A percentile compares a stretch with the other conserved stretches of the same genome.
Evolutionary conservation across 306 rosid genomes (phyloP).

Genomic region (Sicyos edulis): DNA sequence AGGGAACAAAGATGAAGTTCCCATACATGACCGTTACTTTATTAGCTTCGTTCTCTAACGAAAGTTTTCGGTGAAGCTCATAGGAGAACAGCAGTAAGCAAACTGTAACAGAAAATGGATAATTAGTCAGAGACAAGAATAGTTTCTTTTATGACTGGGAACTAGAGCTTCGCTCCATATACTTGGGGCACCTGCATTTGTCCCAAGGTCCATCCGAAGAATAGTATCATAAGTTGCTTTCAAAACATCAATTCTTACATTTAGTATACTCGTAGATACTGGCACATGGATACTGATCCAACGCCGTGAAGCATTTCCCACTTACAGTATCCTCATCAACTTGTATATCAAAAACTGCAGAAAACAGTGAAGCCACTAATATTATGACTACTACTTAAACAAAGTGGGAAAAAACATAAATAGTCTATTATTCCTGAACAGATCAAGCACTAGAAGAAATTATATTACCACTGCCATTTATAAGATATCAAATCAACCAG

Average conservation of each 20-base stretch:
- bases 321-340: conserved; percentile 57
- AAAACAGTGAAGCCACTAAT: conserved; percentile 4
- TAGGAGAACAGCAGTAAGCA: conserved; percentile 63
- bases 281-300: conserved; percentile 60
- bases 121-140: neutral
- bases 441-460: neutral
- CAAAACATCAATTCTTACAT: conserved; percentile 42
- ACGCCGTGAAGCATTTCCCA: conserved; percentile 49
- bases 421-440: neutral
- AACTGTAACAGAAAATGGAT: conserved; percentile 37
- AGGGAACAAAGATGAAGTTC: conserved; percentile 9
- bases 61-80: conserved; percentile 68
- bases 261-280: conserved; percentile 66
- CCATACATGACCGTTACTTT: conserved; percentile 60
- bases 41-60: conserved; percentile 43
- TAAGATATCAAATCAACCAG: neutral
- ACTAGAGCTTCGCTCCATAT: too few relatives aligned
- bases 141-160: too few relatives aligned
- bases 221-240: neutral
- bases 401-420: neutral
- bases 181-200: too few relatives aligned
- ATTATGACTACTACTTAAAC: neutral
- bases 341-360: conserved; percentile 47
- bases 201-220: neutral
- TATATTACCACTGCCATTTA: neutral